Base-by-base conservation (phyloP, 495 filamentous ascomycete species). In the Aspergillus wentii region DNA sequence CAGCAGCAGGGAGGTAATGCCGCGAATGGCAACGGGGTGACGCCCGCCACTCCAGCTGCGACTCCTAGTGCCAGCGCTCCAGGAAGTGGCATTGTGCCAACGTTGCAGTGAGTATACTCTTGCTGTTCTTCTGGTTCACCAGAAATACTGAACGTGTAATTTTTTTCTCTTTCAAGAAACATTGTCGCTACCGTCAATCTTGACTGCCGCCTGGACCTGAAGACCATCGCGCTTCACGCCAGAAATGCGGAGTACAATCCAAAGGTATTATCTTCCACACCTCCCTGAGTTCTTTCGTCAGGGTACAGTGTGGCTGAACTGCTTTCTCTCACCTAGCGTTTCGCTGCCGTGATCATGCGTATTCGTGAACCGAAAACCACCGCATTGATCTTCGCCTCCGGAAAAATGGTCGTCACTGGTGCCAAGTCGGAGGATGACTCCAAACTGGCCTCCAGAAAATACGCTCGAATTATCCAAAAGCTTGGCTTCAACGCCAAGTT, bases 391-490 rank as follows among this genome's bases (percentile, higher is more conserved):
- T 98, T 98, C 58, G 92, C 92, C 13, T 91, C 85, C 0, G 92
- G 92, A 68, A 98, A 98, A 81, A 98, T 98, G 92, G 92, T 98
- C 29, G 92, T 98, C 21, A 98, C 92, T 22, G 92, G 92, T 67
- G 92, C 94, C 38, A 98, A 98, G 70, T 95, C 89, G 1, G 92
- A 98, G 56, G 92, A 97, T 57, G 94, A 97, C 56, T 95, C 88
- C 31, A 94, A 95, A 65, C 79, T 98, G 55, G 92, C 92, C 2
- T 94, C 86, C 27, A 82, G 94, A 65, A 98, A 98, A 71, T 98
- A 97, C 65, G 92, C 92, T 16, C 88, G 92, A 47, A 98, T 98
- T 66, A 97, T 98, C 54, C 92, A 98, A 74, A 98, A 98, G 72
- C 88, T 98, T 41, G 92, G 92, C 36, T 98, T 98, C 79, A 95